Percentiles rank a stretch among this genome's conserved stretches.
Conservation (phyloP, 257 asterid species). For the Schizonepeta tenuifolia region DNA sequence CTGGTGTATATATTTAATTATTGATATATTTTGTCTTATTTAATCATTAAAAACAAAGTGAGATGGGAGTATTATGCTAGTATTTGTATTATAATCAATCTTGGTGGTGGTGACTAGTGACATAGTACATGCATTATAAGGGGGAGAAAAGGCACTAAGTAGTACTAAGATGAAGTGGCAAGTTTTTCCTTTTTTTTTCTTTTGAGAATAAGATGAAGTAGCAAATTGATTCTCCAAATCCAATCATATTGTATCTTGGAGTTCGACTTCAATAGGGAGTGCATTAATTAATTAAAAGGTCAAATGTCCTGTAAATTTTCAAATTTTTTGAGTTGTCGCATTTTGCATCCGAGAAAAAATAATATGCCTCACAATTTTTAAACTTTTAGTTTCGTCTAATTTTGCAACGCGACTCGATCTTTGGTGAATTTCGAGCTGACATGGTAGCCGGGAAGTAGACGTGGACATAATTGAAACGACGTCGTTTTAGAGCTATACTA, state of each 20-base stretch:
- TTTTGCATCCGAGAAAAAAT: too few relatives aligned
- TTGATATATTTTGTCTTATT: background rate
- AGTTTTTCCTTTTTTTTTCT: too few relatives aligned
- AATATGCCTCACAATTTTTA: too few relatives aligned
- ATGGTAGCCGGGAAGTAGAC: too few relatives aligned
- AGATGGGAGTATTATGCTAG: background rate
- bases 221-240: background rate
- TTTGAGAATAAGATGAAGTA: too few relatives aligned
- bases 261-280: background rate
- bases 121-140: conserved; percentile 32
- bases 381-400: too few relatives aligned
- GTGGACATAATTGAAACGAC: too few relatives aligned
- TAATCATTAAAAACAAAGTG: background rate
- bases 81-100: background rate
- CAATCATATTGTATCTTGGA: background rate
- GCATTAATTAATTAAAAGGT: background rate
- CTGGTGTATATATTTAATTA: background rate
- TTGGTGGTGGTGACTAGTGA: conserved; percentile 22
- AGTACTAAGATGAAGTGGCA: conserved; percentile 9
- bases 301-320: too few relatives aligned
- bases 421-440: too few relatives aligned
- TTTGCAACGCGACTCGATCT: too few relatives aligned
- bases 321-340: too few relatives aligned
- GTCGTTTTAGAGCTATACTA: too few relatives aligned
- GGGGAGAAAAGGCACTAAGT: background rate